A percentile compares a stretch with the other conserved stretches of the same genome.
phyloP scores from a whole-genome alignment of 2,329 filamentous ascomycete species.

The Xylariaceae sp. region DNA sequence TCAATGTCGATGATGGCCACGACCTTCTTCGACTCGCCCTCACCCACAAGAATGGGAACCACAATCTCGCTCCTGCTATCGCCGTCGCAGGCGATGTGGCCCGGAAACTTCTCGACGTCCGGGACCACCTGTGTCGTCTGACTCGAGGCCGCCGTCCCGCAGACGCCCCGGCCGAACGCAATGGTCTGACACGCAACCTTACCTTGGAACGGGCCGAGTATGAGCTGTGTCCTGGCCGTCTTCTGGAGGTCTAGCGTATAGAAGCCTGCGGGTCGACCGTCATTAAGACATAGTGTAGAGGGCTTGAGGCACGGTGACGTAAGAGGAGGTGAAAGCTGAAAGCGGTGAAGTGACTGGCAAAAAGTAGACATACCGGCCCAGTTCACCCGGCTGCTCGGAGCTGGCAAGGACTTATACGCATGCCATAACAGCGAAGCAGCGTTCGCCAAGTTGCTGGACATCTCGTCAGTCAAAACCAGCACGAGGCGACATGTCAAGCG shows the following conservation, averaged over 20 bases:
- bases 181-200: constrained; percentile 78
- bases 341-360: neutral
- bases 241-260: constrained; percentile 57
- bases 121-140: constrained; percentile 58
- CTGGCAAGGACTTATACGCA: constrained; percentile 65
- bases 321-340: constrained; percentile 1
- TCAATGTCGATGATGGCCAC: constrained; percentile 78
- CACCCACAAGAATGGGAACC: constrained; percentile 56
- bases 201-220: constrained; percentile 75
- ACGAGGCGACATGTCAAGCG: too few relatives aligned
- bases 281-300: neutral
- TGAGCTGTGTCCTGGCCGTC: constrained; percentile 45
- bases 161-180: constrained; percentile 66
- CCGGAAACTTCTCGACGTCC: constrained; percentile 69
- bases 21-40: constrained; percentile 38
- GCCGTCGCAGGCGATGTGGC: constrained; percentile 76
- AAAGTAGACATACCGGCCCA: constrained; percentile 56
- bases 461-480: neutral
- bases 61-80: constrained; percentile 76
- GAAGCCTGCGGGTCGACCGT: constrained; percentile 52
- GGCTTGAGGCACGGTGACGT: neutral
- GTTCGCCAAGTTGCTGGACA: constrained; percentile 68
- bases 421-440: constrained; percentile 73
- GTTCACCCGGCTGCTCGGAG: constrained; percentile 63
- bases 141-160: constrained; percentile 61